Evolutionary conservation across 495 filamentous ascomycete species (phyloP).

Genomic region (Durotheca rogersii): DNA sequence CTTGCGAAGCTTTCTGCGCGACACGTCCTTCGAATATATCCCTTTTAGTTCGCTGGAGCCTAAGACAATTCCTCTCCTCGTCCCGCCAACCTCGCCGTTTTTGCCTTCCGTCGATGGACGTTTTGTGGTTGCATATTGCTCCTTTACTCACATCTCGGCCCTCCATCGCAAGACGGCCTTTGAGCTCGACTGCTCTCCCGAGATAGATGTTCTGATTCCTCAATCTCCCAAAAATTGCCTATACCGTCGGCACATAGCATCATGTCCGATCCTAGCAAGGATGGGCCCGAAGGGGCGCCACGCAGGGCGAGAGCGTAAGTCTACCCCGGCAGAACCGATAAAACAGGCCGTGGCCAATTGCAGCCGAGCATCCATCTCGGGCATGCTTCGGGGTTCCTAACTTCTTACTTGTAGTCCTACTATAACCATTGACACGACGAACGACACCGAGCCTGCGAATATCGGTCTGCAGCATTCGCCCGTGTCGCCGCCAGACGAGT

Average conservation of each 20-base stretch:
- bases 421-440: constrained; percentile 42
- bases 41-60: not conserved
- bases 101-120: constrained; percentile 22
- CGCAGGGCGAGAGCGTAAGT: constrained; percentile 31
- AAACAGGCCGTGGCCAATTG: not conserved
- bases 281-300: constrained; percentile 17
- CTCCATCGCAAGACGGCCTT: constrained; percentile 12
- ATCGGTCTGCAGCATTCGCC: constrained; percentile 44
- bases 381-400: constrained; percentile 11
- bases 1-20: not conserved
- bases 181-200: constrained; percentile 1
- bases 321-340: not conserved
- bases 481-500: constrained; percentile 46
- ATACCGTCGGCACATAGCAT: not conserved
- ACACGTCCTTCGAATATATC: constrained; percentile 3
- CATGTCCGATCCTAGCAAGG: constrained; percentile 24
- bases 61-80: not conserved
- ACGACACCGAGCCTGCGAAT: constrained; percentile 36
- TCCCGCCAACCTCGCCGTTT: constrained; percentile 6
- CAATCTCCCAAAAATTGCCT: constrained; percentile 1
- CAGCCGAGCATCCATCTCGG: not conserved
- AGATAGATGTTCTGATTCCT: constrained; percentile 6
- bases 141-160: constrained; percentile 7
- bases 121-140: constrained; percentile 11
- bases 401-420: constrained; percentile 32